phyloP scores from a whole-genome alignment of 1,284 basidiomycete genomes.

The Paramarasmius palmivorus region DNA sequence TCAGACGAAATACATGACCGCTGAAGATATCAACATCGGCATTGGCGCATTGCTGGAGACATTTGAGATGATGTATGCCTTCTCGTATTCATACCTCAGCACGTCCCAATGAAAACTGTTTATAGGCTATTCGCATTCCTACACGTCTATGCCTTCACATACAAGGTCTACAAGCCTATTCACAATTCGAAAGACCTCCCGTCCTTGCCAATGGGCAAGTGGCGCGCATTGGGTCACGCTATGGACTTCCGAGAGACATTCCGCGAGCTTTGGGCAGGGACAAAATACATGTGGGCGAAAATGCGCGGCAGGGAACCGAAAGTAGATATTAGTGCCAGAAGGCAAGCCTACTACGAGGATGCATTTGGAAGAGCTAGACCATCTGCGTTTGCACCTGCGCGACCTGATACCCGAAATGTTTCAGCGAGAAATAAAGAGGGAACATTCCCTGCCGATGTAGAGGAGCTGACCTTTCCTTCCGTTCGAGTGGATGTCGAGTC shows the following conservation, averaged over 20 bases:
- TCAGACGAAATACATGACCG: slow-evolving; percentile 68
- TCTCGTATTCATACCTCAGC: background rate
- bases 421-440: slow-evolving; percentile 18
- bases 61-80: slow-evolving; percentile 72
- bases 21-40: slow-evolving; percentile 74
- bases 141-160: slow-evolving; percentile 77
- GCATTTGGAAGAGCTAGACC: slow-evolving; percentile 46
- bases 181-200: slow-evolving; percentile 28
- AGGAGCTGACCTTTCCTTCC: slow-evolving; percentile 18
- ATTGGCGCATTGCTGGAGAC: slow-evolving; percentile 70
- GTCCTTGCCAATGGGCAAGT: slow-evolving; percentile 44
- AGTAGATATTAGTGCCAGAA: slow-evolving; percentile 47
- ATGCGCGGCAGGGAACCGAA: slow-evolving; percentile 47
- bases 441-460: too few species aligned
- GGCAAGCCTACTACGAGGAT: slow-evolving; percentile 47
- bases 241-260: slow-evolving; percentile 70
- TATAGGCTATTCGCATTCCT: slow-evolving; percentile 64
- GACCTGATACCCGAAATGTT: slow-evolving; percentile 11
- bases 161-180: slow-evolving; percentile 62
- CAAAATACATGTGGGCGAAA: slow-evolving; percentile 53
- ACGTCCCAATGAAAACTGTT: slow-evolving; percentile 11
- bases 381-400: slow-evolving; percentile 16
- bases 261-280: slow-evolving; percentile 56
- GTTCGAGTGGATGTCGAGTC: slow-evolving; percentile 35
- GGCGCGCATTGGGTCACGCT: slow-evolving; percentile 59